Evolutionary conservation across 805 yeast species (phyloP).

Genomic region (Suhomyces pyralidae): DNA sequence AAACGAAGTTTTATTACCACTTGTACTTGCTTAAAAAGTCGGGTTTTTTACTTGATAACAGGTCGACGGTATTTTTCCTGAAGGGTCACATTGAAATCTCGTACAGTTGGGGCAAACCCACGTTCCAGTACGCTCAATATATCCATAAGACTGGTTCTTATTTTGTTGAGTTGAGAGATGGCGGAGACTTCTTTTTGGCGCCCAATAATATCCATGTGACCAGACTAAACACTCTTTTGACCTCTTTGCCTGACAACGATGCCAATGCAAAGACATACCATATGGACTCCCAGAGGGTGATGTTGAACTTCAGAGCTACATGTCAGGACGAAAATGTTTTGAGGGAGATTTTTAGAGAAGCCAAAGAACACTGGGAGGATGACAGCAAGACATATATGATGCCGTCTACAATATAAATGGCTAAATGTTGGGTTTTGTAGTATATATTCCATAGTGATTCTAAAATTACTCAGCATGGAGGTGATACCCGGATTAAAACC

Average conservation of each 20-base stretch:
- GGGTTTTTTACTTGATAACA: constrained; percentile 78
- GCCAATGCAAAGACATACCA: constrained; percentile 22
- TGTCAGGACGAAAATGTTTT: constrained; percentile 54
- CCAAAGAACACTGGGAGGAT: constrained; percentile 46
- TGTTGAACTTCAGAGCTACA: constrained; percentile 62
- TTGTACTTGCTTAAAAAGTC: constrained; percentile 62
- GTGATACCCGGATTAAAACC: too few relatives aligned
- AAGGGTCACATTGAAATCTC: constrained; percentile 58
- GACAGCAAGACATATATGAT: constrained; percentile 9
- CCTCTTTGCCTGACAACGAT: constrained; percentile 27
- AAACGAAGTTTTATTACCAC: constrained; percentile 72
- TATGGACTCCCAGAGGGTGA: constrained; percentile 68
- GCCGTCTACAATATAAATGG: not conserved
- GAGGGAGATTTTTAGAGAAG: constrained; percentile 55
- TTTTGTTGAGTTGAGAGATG: constrained; percentile 79
- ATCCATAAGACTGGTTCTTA: constrained; percentile 88
- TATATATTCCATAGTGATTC: too few relatives aligned
- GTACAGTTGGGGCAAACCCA: constrained; percentile 91
- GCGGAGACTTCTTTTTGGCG: constrained; percentile 75
- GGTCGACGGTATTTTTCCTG: constrained; percentile 63
- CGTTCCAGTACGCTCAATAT: constrained; percentile 80
- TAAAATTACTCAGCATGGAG: too few relatives aligned
- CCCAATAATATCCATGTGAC: constrained; percentile 85
- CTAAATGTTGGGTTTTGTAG: too few relatives aligned
- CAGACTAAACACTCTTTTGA: constrained; percentile 52